Evolutionary conservation across 176 grass and related monocot species (phyloP).

Genomic region (Poa pratensis): DNA sequence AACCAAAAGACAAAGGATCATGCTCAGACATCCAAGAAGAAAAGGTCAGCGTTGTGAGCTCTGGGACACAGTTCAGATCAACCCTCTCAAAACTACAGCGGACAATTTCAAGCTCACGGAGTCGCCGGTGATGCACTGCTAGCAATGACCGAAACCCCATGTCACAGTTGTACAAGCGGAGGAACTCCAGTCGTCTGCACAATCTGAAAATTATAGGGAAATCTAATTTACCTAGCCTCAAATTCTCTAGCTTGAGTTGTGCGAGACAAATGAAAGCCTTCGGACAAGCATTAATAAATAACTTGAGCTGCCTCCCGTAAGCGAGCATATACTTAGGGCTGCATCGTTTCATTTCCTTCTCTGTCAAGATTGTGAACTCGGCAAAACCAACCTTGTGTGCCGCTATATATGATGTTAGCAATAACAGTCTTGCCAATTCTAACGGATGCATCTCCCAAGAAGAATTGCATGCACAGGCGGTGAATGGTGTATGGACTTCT

Average conservation of each 20-base stretch:
- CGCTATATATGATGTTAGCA: too few species aligned
- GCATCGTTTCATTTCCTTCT: background rate
- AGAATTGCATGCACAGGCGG: background rate
- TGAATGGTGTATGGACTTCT: background rate
- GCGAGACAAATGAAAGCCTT: background rate
- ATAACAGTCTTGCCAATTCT: background rate
- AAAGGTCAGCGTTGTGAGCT: background rate
- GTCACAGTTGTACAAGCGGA: background rate
- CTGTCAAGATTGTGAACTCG: background rate
- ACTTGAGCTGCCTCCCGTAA: too few species aligned
- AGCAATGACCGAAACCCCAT: background rate
- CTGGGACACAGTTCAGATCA: background rate
- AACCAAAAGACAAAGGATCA: background rate
- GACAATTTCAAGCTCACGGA: background rate
- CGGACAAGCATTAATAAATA: too few species aligned
- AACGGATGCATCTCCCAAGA: background rate
- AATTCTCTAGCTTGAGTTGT: background rate
- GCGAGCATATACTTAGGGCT: too few species aligned
- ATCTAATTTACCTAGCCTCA: too few species aligned
- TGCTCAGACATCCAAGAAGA: background rate
- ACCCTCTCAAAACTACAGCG: background rate
- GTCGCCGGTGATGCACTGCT: background rate
- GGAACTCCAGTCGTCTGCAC: background rate
- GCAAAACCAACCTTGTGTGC: too few species aligned
- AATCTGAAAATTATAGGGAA: background rate